Conservation (phyloP, 2,329 filamentous ascomycete species). For the Fusarium euwallaceae region DNA sequence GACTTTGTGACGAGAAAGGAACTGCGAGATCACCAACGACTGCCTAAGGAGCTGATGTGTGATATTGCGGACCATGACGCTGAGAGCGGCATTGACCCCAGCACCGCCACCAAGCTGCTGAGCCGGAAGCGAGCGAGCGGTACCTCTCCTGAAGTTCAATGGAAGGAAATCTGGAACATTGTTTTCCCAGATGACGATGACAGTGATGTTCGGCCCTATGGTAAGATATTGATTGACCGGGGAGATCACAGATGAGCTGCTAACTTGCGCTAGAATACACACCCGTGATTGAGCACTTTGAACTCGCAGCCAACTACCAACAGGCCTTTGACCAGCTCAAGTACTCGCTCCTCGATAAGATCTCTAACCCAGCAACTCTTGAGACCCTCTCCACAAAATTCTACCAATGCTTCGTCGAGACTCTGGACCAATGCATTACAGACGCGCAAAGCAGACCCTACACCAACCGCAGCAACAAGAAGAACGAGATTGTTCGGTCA, state of each 20-base stretch:
- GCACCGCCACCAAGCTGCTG: conserved; percentile 56
- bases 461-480: conserved; percentile 57
- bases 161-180: conserved; percentile 59
- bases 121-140: conserved; percentile 57
- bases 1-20: conserved; percentile 56
- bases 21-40: conserved; percentile 55
- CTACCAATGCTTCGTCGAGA: conserved; percentile 57
- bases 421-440: conserved; percentile 53
- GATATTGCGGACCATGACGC: conserved; percentile 57
- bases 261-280: conserved; percentile 51
- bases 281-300: conserved; percentile 58
- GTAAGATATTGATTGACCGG: conserved; percentile 34
- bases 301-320: conserved; percentile 52
- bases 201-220: conserved; percentile 47
- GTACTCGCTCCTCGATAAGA: conserved; percentile 52
- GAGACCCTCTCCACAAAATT: conserved; percentile 57
- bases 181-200: conserved; percentile 58
- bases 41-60: conserved; percentile 58
- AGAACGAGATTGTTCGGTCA: conserved; percentile 47
- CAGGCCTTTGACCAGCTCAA: conserved; percentile 52
- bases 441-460: conserved; percentile 55
- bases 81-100: conserved; percentile 56
- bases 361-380: conserved; percentile 54
- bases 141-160: conserved; percentile 54
- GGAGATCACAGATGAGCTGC: neutral